These are phyloP conservation scores for Exophiala sideris DNA, from an alignment of 2,329 filamentous ascomycete species.

Conservation along the genomic window DNA sequence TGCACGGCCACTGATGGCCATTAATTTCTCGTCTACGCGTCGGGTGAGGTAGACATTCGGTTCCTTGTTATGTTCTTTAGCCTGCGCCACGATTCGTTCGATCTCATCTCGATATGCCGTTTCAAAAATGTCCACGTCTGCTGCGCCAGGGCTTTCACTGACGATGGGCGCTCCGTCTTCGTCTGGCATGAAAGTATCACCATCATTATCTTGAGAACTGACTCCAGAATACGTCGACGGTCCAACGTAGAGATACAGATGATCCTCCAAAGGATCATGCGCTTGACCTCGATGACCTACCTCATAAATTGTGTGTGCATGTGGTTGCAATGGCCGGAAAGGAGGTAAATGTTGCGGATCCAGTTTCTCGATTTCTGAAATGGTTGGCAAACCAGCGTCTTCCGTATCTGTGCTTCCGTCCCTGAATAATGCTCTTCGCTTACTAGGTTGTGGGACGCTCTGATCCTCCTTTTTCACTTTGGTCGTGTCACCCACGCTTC, in stretches of 20 bases:
- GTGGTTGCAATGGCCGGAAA: conserved; percentile 23
- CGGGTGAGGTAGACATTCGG: conserved; percentile 59
- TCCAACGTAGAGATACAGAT: conserved; percentile 73
- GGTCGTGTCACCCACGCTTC: conserved; percentile 21
- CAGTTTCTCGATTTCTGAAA: conserved; percentile 14
- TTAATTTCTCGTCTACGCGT: conserved; percentile 44
- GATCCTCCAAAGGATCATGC: conserved; percentile 62
- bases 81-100: conserved; percentile 60
- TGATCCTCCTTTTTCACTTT: neutral
- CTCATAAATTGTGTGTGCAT: conserved; percentile 24
- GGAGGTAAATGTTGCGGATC: conserved; percentile 23
- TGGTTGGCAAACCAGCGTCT: conserved; percentile 8
- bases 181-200: conserved; percentile 25
- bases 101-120: conserved; percentile 81
- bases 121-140: conserved; percentile 86
- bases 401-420: conserved; percentile 20
- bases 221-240: conserved; percentile 47
- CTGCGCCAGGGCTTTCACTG: conserved; percentile 78
- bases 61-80: conserved; percentile 35
- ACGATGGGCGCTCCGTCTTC: conserved; percentile 50
- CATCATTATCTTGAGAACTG: conserved; percentile 47
- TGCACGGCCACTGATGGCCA: conserved; percentile 28
- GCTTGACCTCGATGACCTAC: conserved; percentile 52
- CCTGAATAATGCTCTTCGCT: conserved; percentile 2
- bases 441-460: neutral